A percentile compares a stretch with the other conserved stretches of the same genome.
phyloP scores from a whole-genome alignment of 192 early-diverging fungal species.

The Rhizoclosmatium globosum region DNA sequence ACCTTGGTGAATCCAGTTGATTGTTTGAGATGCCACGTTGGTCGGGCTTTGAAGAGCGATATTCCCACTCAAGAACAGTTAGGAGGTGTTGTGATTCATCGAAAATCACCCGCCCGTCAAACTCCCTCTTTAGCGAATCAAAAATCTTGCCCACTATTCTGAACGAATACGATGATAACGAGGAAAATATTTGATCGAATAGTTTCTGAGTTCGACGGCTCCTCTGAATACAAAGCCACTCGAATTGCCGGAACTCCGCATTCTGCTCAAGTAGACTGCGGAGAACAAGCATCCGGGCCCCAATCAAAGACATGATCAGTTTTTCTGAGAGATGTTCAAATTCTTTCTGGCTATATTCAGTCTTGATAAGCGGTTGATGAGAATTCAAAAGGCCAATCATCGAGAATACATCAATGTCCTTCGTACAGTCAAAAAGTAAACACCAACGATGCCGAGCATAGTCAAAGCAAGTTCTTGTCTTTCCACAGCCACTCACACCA shows the following conservation, averaged over 20 bases:
- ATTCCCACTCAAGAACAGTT: slow-evolving; percentile 18
- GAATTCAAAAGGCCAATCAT: background rate
- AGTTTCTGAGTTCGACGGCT: slow-evolving; percentile 4
- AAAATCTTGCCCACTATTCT: slow-evolving; percentile 10
- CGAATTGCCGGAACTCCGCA: background rate
- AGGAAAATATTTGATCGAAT: background rate
- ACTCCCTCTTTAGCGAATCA: background rate
- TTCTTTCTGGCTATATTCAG: background rate
- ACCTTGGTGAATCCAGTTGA: slow-evolving; percentile 20
- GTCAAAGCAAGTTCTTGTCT: slow-evolving; percentile 23
- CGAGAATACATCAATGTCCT: background rate
- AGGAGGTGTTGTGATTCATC: slow-evolving; percentile 38
- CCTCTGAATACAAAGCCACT: slow-evolving; percentile 19
- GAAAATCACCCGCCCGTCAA: slow-evolving; percentile 31
- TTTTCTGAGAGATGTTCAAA: slow-evolving; percentile 18
- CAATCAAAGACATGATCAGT: background rate
- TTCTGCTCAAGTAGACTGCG: background rate
- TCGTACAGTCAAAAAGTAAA: slow-evolving; percentile 16
- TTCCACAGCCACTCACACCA: slow-evolving; percentile 25
- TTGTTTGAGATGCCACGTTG: slow-evolving; percentile 22
- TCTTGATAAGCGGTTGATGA: background rate
- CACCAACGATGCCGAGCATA: slow-evolving; percentile 13
- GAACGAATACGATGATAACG: background rate
- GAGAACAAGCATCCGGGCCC: slow-evolving; percentile 1
- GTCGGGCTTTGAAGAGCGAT: slow-evolving; percentile 21